Conservation (phyloP, 2,329 filamentous ascomycete species). For the Pseudogymnoascus sp. region DNA sequence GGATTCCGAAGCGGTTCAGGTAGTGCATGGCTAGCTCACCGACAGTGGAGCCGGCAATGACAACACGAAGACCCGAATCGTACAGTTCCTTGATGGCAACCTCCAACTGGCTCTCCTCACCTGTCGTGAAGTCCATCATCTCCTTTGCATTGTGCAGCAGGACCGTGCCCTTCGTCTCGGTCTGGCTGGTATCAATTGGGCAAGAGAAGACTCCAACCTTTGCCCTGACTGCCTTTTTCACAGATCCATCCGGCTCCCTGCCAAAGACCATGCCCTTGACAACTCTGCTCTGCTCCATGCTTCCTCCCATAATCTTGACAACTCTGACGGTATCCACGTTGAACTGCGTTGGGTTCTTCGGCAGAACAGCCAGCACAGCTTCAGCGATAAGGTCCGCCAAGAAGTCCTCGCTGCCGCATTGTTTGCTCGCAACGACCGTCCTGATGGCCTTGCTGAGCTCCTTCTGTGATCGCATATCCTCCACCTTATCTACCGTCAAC, state of each 20-base stretch:
- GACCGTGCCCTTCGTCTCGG: slow-evolving; percentile 97
- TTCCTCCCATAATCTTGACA: slow-evolving; percentile 99
- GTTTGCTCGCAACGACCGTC: slow-evolving; percentile 93
- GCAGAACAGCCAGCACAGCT: slow-evolving; percentile 74
- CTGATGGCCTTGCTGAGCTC: slow-evolving; percentile 92
- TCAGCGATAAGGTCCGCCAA: slow-evolving; percentile 82
- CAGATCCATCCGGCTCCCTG: slow-evolving; percentile 80
- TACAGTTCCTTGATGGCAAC: slow-evolving; percentile 87
- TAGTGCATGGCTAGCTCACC: slow-evolving; percentile 96
- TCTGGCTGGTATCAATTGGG: slow-evolving; percentile 89
- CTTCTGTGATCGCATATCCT: slow-evolving; percentile 67
- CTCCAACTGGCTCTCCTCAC: slow-evolving; percentile 89
- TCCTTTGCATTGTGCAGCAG: slow-evolving; percentile 95
- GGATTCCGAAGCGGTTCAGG: slow-evolving; percentile 92
- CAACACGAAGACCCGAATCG: slow-evolving; percentile 84
- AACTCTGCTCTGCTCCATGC: slow-evolving; percentile 85
- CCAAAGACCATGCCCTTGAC: slow-evolving; percentile 98
- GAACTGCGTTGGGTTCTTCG: slow-evolving; percentile 92
- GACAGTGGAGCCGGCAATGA: slow-evolving; percentile 86
- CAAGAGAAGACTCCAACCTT: slow-evolving; percentile 97
- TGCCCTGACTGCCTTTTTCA: slow-evolving; percentile 86
- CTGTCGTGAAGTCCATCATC: slow-evolving; percentile 97
- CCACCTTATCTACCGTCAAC: slow-evolving; percentile 82
- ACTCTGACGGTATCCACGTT: slow-evolving; percentile 98
- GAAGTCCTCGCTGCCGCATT: slow-evolving; percentile 85